These are phyloP conservation scores for Cicer judaicum DNA, from an alignment of 306 rosid genomes.

Conservation along the genomic window DNA sequence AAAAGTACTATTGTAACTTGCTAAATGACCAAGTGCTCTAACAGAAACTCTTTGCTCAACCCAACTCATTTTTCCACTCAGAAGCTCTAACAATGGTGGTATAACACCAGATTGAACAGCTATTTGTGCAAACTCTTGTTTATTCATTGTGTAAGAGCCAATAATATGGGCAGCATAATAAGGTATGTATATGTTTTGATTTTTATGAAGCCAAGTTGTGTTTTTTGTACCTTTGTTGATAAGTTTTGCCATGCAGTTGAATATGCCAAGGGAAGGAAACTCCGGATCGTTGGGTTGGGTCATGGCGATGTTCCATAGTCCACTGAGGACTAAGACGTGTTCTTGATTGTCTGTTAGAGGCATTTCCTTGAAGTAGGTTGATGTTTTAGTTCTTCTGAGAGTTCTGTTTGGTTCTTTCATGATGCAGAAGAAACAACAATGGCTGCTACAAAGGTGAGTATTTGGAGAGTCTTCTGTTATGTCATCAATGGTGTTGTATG, in stretches of 20 bases:
- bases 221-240: constrained; percentile 57
- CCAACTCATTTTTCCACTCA: constrained; percentile 71
- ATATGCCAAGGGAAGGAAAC: constrained; percentile 75
- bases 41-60: constrained; percentile 79
- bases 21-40: constrained; percentile 80
- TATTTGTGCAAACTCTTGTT: constrained; percentile 60
- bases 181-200: constrained; percentile 78
- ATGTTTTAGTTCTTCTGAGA: constrained; percentile 48
- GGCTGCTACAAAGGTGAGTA: constrained; percentile 12
- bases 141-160: constrained; percentile 85
- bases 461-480: constrained; percentile 10
- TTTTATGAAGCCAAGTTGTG: constrained; percentile 57
- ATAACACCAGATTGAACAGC: constrained; percentile 73
- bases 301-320: constrained; percentile 77
- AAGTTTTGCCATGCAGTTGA: constrained; percentile 75
- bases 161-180: constrained; percentile 87
- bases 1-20: constrained; percentile 68
- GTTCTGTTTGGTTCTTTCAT: constrained; percentile 60
- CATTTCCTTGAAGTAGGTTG: constrained; percentile 55
- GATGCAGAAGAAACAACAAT: constrained; percentile 74
- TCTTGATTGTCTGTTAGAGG: constrained; percentile 54
- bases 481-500: constrained; percentile 18
- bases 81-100: constrained; percentile 66
- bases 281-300: constrained; percentile 70
- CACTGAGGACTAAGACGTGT: constrained; percentile 61